Conservation (phyloP, 2,329 filamentous ascomycete species). For the Tolypocladium album region DNA sequence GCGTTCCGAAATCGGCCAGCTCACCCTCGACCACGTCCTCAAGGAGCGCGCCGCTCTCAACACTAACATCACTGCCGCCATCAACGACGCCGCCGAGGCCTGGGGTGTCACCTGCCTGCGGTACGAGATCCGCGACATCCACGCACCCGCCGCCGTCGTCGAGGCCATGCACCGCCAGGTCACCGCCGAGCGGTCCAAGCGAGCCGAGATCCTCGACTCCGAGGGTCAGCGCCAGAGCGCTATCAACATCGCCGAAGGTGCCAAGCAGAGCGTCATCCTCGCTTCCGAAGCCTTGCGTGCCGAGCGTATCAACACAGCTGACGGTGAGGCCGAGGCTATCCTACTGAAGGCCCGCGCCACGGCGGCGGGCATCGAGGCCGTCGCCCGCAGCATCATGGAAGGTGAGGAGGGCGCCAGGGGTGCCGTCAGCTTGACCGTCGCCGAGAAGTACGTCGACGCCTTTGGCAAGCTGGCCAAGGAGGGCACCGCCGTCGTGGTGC, state of each 20-base stretch:
- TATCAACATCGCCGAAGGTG: conserved; percentile 97
- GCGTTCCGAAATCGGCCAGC: conserved; percentile 95
- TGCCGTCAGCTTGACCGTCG: conserved; percentile 78
- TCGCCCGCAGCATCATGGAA: conserved; percentile 63
- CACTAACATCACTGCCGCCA: conserved; percentile 95
- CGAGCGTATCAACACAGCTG: conserved; percentile 87
- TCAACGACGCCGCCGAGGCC: conserved; percentile 93
- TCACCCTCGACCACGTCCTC: conserved; percentile 91
- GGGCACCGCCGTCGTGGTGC: conserved; percentile 89
- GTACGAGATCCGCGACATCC: conserved; percentile 97
- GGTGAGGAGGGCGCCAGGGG: conserved; percentile 68
- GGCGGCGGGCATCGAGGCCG: conserved; percentile 76
- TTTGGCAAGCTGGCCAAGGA: conserved; percentile 90
- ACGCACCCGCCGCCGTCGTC: conserved; percentile 86
- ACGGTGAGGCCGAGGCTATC: conserved; percentile 91
- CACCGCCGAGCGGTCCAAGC: conserved; percentile 92
- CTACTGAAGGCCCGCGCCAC: conserved; percentile 76
- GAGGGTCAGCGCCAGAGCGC: conserved; percentile 95
- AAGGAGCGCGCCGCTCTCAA: conserved; percentile 96
- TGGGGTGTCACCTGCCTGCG: conserved; percentile 95
- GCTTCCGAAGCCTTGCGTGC: conserved; percentile 84
- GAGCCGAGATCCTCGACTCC: conserved; percentile 93
- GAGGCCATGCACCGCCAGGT: conserved; percentile 98
- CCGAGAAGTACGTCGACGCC: conserved; percentile 96
- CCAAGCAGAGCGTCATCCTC: conserved; percentile 93